phyloP scores from a whole-genome alignment of 306 rosid genomes.

The Prunus fruticosa region DNA sequence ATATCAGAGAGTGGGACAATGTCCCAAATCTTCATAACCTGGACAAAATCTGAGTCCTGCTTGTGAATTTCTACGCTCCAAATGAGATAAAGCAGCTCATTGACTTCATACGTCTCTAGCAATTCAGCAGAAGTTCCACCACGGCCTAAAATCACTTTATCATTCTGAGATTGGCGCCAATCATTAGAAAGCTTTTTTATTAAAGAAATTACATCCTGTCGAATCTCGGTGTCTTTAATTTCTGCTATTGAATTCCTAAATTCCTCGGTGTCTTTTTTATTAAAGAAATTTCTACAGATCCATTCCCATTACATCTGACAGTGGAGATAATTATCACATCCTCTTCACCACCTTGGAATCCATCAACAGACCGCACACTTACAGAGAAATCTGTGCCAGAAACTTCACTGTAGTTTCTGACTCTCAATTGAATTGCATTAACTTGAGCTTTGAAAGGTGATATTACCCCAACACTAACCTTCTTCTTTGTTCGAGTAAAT shows the following conservation, averaged over 20 bases:
- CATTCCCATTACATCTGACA: constrained; percentile 32
- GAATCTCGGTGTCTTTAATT: not conserved
- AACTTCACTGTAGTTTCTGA: too few relatives aligned
- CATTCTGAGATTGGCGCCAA: constrained; percentile 5
- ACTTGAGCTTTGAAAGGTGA: too few relatives aligned
- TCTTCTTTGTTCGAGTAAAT: too few relatives aligned
- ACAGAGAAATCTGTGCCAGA: too few relatives aligned
- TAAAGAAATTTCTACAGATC: too few relatives aligned
- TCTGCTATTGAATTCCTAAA: not conserved
- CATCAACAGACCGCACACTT: constrained; percentile 53
- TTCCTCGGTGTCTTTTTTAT: too few relatives aligned
- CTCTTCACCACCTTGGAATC: constrained; percentile 67
- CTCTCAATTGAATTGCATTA: too few relatives aligned
- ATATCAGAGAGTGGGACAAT: constrained; percentile 30
- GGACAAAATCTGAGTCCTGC: constrained; percentile 30
- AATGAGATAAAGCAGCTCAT: constrained; percentile 31
- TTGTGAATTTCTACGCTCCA: constrained; percentile 39
- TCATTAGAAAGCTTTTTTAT: not conserved
- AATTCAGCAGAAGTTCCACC: constrained; percentile 27
- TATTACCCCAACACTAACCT: too few relatives aligned
- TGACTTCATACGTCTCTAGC: constrained; percentile 38
- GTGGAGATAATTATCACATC: constrained; percentile 50
- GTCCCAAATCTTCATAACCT: constrained; percentile 50
- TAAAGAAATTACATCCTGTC: not conserved
- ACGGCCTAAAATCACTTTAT: constrained; percentile 9